These are phyloP conservation scores for Glutinoglossum americanum DNA, from an alignment of 495 filamentous ascomycete species.

Conservation along the genomic window DNA sequence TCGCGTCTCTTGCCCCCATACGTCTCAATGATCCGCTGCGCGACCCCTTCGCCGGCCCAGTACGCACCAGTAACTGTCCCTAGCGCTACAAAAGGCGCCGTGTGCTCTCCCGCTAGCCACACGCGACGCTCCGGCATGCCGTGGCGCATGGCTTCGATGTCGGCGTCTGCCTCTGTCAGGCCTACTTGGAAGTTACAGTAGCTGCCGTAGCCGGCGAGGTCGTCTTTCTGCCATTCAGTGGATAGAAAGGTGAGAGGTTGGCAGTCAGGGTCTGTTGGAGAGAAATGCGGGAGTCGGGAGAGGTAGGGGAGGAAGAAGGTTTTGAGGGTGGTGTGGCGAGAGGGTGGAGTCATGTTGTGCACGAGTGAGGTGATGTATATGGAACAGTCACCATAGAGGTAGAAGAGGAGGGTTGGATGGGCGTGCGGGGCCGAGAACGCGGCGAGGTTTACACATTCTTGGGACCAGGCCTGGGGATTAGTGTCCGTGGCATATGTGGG, in stretches of 20 bases:
- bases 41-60: conserved; percentile 75
- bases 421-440: conserved; percentile 34
- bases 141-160: conserved; percentile 50
- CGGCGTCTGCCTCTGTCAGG: conserved; percentile 42
- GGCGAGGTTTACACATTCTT: conserved; percentile 60
- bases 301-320: conserved; percentile 57
- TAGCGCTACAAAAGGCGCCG: conserved; percentile 68
- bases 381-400: conserved; percentile 49
- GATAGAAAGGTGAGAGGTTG: conserved; percentile 38
- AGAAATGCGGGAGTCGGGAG: conserved; percentile 48
- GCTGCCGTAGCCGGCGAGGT: conserved; percentile 69
- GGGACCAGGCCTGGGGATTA: conserved; percentile 50
- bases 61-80: conserved; percentile 81
- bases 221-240: conserved; percentile 66
- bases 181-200: conserved; percentile 82
- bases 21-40: conserved; percentile 31
- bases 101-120: conserved; percentile 93
- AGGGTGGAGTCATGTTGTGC: conserved; percentile 20
- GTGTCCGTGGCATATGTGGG: conserved; percentile 35
- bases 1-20: conserved; percentile 4
- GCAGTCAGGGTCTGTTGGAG: conserved; percentile 28
- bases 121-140: conserved; percentile 48
- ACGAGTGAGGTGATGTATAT: conserved; percentile 23
- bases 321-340: conserved; percentile 23
- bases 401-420: conserved; percentile 84